Evolutionary conservation across 2,329 filamentous ascomycete species (phyloP), one percentile per base, ranked within the genome.

Genomic region (Aureobasidium sp.): DNA sequence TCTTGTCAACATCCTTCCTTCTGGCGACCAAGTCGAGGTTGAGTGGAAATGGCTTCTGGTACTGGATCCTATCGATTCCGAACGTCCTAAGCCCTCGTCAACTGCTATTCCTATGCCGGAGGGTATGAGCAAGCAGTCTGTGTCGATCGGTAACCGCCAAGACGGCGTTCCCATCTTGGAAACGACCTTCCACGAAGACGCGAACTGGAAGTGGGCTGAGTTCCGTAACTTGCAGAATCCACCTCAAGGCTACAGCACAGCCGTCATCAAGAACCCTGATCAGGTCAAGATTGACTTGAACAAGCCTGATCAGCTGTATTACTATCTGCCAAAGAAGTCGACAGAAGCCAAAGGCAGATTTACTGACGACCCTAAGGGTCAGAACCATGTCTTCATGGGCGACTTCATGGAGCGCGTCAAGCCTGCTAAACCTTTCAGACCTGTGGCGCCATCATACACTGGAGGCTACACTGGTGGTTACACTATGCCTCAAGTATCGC

Each of bases 281-380:
- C 85, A 89, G 72, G 81, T 80, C 70, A 89, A 87, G 74, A 78
- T 95, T 63, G 85, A 96, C 70, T 74, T 96, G 9, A 76, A 76
- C 64, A 89, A 88, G 71, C 80, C 86, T 17, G 84, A 93, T 64
- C 87, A 90, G 71, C 74, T 96, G 20, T 97, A 92, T 90, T 84
- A 91, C 76, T 97, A 97, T 73, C 81, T 99, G 64, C 90, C 90
- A 36, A 85, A 85, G 72, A 84, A 83, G 23, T 97, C 93, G 26
- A 97, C 93, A 7, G 93, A 97, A 70, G 89, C 91, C 60, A 91
- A 87, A 73, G 87, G 91, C 29, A 91, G 95, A 72, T 99, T 94
- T 75, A 96, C 92, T 5, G 89, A 94, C 69, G 86, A 96, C 75
- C 84, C 82, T 47, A 77, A 75, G 63, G 79, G 78, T 63, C 80